Percentiles rank a stretch among this genome's conserved stretches.
phyloP scores from a whole-genome alignment of 768 basidiomycete genomes.

The Tulasnella calospora region DNA sequence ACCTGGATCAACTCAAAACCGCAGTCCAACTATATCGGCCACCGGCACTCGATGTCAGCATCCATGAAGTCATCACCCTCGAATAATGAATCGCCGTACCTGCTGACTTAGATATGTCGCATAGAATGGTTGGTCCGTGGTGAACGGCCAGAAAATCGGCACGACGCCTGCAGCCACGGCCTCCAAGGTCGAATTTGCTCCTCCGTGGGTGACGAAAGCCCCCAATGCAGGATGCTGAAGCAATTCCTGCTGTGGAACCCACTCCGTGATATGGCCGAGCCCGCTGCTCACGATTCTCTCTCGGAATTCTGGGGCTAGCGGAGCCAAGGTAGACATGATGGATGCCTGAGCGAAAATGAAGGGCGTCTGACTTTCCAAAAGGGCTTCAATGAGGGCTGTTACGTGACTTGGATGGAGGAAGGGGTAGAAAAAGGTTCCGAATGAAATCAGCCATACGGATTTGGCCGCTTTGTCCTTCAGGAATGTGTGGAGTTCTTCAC shows the following conservation, averaged over 20 bases:
- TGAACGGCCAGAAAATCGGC: conserved; percentile 15
- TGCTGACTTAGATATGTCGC: conserved; percentile 9
- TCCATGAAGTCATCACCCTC: background rate
- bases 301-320: background rate
- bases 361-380: background rate
- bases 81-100: background rate
- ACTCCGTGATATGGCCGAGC: background rate
- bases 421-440: conserved; percentile 16
- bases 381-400: background rate
- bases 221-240: conserved; percentile 1
- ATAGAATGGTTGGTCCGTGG: background rate
- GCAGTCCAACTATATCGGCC: background rate
- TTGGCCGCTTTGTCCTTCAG: background rate
- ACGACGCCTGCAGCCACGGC: background rate
- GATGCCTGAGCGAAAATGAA: conserved; percentile 7
- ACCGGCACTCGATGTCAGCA: background rate
- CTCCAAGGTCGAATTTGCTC: conserved; percentile 6
- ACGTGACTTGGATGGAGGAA: background rate
- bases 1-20: background rate
- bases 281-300: background rate
- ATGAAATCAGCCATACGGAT: conserved; percentile 17
- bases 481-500: background rate
- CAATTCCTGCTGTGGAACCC: background rate
- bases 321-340: background rate
- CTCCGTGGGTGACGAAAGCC: conserved; percentile 10